Base-by-base conservation (phyloP, 768 basidiomycete species). In the Macrolepiota fuliginosa region DNA sequence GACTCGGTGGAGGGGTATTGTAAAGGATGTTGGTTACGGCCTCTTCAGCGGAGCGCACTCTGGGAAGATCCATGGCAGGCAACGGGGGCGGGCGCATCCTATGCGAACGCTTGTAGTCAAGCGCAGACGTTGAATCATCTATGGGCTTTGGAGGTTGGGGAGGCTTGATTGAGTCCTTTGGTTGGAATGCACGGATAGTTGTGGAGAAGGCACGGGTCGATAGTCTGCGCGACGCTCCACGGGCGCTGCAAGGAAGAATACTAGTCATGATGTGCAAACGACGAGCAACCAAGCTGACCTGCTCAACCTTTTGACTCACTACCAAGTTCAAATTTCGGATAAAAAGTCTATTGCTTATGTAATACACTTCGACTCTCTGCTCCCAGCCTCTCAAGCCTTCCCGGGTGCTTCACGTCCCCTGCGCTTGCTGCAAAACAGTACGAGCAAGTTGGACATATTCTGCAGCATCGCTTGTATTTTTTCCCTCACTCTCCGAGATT, bases 21-120 rank as follows among this genome's bases (percentile, higher is more conserved):
- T 98, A 98, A 13, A 98, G 78, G 68, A 98, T 98, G 70, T 98
- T 98, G 35, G 94, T 96, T 36, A 98, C 96, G 32, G 96, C 94
- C 75, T 98, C 94, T 73, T 97, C 95, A 19, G 96, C 96, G 10
- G 83, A 89, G 52, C 94, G 85, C 12, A 85, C 80, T 55, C 92
- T 84, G 2, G 93, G 94, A n/a, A 91, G 73, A 69, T 96, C 92
- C 72, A 88, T 92, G 11, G 84, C 82, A 0, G 95, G 95, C 15
- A 97, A 81, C 17, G 93, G 92, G 1, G 94, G 94, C 5, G 94
- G 93, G 25, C 88, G 79, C 58, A 78, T 77, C 62, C 82, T 81
- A 63, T 93, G 91, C 7, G 82, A 72, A 36, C 79, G 81, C 76
- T 96, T 96, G 80, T 95, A 98, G 74, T 96, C 95, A 67, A 96